These are phyloP conservation scores for Plasmodium sp. DNA, from an alignment of 169 alveolate genomes.

Conservation along the genomic window DNA sequence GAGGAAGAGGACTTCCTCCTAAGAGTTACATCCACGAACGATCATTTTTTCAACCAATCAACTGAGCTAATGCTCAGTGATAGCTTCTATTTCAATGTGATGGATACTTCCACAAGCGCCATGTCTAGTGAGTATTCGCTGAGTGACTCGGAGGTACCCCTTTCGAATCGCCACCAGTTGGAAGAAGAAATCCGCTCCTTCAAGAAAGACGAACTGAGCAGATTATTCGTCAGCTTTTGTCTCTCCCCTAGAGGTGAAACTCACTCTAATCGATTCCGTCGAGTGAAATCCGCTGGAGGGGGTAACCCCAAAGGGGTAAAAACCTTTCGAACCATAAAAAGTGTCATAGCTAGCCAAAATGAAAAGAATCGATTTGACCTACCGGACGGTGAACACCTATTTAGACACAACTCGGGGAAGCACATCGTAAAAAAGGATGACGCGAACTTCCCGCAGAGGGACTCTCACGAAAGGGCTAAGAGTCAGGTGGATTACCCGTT, in stretches of 20 bases:
- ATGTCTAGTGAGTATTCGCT: not conserved
- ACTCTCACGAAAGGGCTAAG: not conserved
- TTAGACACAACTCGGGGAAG: not conserved
- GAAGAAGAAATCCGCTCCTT: not conserved
- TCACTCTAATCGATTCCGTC: not conserved
- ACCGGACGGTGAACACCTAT: not conserved
- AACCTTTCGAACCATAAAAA: not conserved
- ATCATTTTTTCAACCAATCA: not conserved
- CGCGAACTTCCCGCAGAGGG: not conserved
- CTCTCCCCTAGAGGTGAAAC: not conserved
- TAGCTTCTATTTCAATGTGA: constrained; percentile 28
- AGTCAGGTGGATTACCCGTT: not conserved
- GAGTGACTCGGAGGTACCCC: not conserved
- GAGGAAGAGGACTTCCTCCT: not conserved
- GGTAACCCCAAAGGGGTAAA: not conserved
- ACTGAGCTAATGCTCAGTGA: constrained; percentile 18
- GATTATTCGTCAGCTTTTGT: constrained; percentile 7
- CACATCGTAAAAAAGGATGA: not conserved
- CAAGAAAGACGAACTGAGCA: not conserved
- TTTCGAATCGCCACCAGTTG: not conserved
- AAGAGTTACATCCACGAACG: not conserved
- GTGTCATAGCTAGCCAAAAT: not conserved
- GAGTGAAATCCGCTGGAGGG: not conserved
- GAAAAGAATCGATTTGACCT: not conserved
- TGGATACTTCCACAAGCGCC: not conserved